These are phyloP conservation scores for Jamesozyma rosinii DNA, from an alignment of 805 yeast genomes.

Conservation along the genomic window DNA sequence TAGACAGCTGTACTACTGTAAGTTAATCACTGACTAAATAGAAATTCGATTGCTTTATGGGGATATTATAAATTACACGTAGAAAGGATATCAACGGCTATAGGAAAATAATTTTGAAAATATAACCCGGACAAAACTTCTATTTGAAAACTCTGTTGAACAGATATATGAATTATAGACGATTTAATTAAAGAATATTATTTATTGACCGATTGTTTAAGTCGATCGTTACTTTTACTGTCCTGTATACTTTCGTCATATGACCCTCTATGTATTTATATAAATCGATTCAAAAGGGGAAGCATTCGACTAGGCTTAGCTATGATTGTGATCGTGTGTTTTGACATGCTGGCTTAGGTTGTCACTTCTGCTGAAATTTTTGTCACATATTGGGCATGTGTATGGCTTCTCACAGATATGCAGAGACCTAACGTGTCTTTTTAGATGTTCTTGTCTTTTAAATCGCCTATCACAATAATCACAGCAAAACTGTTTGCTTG, in stretches of 20 bases:
- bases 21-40: too few relatives aligned
- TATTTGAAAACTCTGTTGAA: too few relatives aligned
- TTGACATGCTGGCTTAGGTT: conserved; percentile 59
- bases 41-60: too few relatives aligned
- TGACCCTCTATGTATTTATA: neutral
- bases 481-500: conserved; percentile 50
- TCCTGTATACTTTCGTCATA: neutral
- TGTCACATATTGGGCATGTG: conserved; percentile 50
- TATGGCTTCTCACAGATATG: conserved; percentile 69
- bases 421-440: conserved; percentile 62
- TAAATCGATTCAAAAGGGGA: neutral
- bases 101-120: neutral
- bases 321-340: conserved; percentile 33
- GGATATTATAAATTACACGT: neutral
- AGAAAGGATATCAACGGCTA: neutral
- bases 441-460: conserved; percentile 69
- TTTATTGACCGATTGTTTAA: too few relatives aligned
- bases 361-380: conserved; percentile 59
- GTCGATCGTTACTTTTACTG: too few relatives aligned
- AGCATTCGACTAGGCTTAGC: neutral
- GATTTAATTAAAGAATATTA: too few relatives aligned
- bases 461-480: conserved; percentile 55
- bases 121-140: too few relatives aligned
- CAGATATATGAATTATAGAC: too few relatives aligned
- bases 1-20: too few relatives aligned